A percentile compares a stretch with the other conserved stretches of the same genome.
Conservation (phyloP, 495 filamentous ascomycete genomes). For the Penicillium paxilli region DNA sequence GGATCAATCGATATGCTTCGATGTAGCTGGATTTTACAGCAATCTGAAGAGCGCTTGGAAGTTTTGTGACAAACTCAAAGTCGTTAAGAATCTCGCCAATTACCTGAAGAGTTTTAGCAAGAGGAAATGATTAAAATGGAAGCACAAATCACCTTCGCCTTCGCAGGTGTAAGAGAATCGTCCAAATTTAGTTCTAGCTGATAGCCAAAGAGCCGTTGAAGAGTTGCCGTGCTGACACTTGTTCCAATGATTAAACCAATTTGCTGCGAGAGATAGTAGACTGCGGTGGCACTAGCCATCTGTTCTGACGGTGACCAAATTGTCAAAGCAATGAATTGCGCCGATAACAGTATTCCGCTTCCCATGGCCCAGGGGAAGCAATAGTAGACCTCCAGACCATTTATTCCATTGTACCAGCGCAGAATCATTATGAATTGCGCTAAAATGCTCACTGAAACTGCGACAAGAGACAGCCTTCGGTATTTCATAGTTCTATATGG, state of each 20-base stretch:
- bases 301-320: background rate
- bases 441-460: background rate
- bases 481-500: background rate
- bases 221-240: background rate
- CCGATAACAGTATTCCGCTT: background rate
- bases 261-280: constrained; percentile 2
- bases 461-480: background rate
- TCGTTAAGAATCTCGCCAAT: background rate
- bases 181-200: background rate
- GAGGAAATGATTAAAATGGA: background rate
- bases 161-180: background rate
- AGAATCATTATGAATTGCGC: background rate
- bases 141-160: background rate
- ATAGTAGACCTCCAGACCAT: background rate
- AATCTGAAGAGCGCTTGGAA: background rate
- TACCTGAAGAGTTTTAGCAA: background rate
- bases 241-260: background rate
- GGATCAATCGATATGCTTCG: constrained; percentile 2
- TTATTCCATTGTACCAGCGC: constrained; percentile 1
- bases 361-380: constrained; percentile 4
- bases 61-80: background rate
- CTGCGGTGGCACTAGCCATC: constrained; percentile 2
- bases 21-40: background rate
- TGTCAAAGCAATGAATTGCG: constrained; percentile 2
- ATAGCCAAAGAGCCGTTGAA: background rate